Percentiles rank a stretch among this genome's conserved stretches.
phyloP scores from a whole-genome alignment of 345 rosid genomes.

The Hypericum androsaemum region DNA sequence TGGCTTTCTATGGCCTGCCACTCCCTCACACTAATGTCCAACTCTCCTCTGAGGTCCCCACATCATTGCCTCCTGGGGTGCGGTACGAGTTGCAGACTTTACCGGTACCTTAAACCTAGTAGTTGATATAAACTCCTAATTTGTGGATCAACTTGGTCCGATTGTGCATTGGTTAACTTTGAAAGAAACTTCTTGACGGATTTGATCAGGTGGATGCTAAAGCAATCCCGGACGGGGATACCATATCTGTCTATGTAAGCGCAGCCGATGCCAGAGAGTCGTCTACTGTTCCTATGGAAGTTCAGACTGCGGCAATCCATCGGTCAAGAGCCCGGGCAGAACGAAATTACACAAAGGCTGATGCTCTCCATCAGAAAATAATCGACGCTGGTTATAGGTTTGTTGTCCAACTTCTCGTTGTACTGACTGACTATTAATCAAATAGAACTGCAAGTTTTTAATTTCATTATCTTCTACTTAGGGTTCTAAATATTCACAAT shows the following conservation, averaged over 20 bases:
- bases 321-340: slow-evolving; percentile 53
- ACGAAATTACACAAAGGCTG: slow-evolving; percentile 51
- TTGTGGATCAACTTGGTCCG: too few relatives aligned
- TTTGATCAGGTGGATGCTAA: slow-evolving; percentile 58
- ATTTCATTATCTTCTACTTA: slow-evolving; percentile 15
- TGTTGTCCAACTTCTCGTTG: slow-evolving; percentile 4
- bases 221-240: slow-evolving; percentile 77
- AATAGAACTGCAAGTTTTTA: neutral
- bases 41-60: slow-evolving; percentile 30
- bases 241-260: slow-evolving; percentile 58
- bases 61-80: slow-evolving; percentile 41
- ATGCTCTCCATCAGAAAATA: slow-evolving; percentile 50
- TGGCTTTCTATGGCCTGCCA: slow-evolving; percentile 76
- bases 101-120: slow-evolving; percentile 38
- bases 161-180: slow-evolving; percentile 3
- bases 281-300: slow-evolving; percentile 44
- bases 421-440: too few relatives aligned
- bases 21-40: slow-evolving; percentile 32
- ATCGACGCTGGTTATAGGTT: slow-evolving; percentile 64
- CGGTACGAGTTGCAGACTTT: slow-evolving; percentile 50
- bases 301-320: slow-evolving; percentile 39
- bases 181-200: slow-evolving; percentile 15
- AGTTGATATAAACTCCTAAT: neutral
- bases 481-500: slow-evolving; percentile 34
- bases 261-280: slow-evolving; percentile 49